These are phyloP conservation scores for Fusarium pseudocircinatum DNA, from an alignment of 2,329 filamentous ascomycete genomes.

Conservation along the genomic window DNA sequence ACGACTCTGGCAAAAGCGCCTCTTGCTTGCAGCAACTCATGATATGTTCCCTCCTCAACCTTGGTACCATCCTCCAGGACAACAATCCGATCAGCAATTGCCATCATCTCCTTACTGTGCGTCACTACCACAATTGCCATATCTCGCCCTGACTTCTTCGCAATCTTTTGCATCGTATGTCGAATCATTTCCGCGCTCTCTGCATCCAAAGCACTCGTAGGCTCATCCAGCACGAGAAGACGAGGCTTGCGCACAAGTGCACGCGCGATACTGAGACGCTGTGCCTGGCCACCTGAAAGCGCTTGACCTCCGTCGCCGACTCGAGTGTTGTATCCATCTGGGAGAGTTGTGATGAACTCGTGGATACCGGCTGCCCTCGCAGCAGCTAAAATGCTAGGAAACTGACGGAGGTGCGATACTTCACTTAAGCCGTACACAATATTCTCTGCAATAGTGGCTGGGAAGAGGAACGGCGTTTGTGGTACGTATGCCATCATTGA, in stretches of 20 bases:
- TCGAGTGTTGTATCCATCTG: slow-evolving; percentile 66
- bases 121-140: slow-evolving; percentile 84
- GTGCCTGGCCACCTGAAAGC: slow-evolving; percentile 83
- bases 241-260: slow-evolving; percentile 77
- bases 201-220: slow-evolving; percentile 81
- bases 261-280: slow-evolving; percentile 82
- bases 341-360: slow-evolving; percentile 78
- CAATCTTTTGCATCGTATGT: slow-evolving; percentile 66
- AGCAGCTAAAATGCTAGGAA: slow-evolving; percentile 57
- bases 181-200: slow-evolving; percentile 73
- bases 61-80: slow-evolving; percentile 75
- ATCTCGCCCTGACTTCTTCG: slow-evolving; percentile 48
- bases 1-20: slow-evolving; percentile 61
- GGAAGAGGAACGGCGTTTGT: slow-evolving; percentile 80
- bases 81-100: slow-evolving; percentile 75
- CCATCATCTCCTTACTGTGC: slow-evolving; percentile 88
- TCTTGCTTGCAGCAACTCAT: slow-evolving; percentile 60
- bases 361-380: slow-evolving; percentile 73
- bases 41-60: slow-evolving; percentile 74
- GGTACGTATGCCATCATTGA: slow-evolving; percentile 73
- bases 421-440: slow-evolving; percentile 80
- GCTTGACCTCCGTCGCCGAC: slow-evolving; percentile 80
- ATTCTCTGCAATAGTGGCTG: slow-evolving; percentile 79
- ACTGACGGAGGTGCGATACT: slow-evolving; percentile 59
- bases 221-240: slow-evolving; percentile 85